A percentile compares a stretch with the other conserved stretches of the same genome.
Conservation (phyloP, 2,329 filamentous ascomycete genomes). For the Calonectria hawksworthii region DNA sequence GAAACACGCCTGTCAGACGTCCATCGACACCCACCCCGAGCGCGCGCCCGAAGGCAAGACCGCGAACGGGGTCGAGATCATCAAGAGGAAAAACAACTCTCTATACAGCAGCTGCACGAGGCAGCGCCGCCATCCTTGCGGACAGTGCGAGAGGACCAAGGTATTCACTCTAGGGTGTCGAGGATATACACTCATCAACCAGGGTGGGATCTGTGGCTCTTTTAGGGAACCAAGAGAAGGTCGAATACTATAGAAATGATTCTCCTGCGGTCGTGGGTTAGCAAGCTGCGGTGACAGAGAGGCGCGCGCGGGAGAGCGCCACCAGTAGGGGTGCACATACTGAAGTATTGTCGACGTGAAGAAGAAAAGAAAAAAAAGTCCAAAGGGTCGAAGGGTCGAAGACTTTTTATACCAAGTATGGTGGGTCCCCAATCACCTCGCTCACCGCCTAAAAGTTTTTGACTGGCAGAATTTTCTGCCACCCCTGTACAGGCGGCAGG, state of each 20-base stretch:
- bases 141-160: conserved; percentile 23
- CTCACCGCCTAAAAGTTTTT: conserved; percentile 23
- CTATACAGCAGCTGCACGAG: conserved; percentile 18
- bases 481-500: background rate
- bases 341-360: conserved; percentile 27
- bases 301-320: background rate
- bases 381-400: background rate
- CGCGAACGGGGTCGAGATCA: conserved; percentile 22
- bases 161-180: conserved; percentile 25
- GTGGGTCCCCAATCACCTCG: background rate
- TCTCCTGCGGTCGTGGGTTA: conserved; percentile 11
- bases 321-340: conserved; percentile 14
- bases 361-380: conserved; percentile 20
- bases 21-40: conserved; percentile 23
- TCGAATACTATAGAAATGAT: conserved; percentile 29
- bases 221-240: conserved; percentile 26
- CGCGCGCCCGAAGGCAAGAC: conserved; percentile 23
- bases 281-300: background rate
- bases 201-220: conserved; percentile 27
- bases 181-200: conserved; percentile 27
- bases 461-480: conserved; percentile 9
- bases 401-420: conserved; percentile 6
- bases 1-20: conserved; percentile 25
- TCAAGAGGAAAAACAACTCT: conserved; percentile 24
- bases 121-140: conserved; percentile 16